Percentiles rank a stretch among this genome's conserved stretches.
Conservation (phyloP, 2,329 filamentous ascomycete genomes). For the Davidsoniella eucalypti region DNA sequence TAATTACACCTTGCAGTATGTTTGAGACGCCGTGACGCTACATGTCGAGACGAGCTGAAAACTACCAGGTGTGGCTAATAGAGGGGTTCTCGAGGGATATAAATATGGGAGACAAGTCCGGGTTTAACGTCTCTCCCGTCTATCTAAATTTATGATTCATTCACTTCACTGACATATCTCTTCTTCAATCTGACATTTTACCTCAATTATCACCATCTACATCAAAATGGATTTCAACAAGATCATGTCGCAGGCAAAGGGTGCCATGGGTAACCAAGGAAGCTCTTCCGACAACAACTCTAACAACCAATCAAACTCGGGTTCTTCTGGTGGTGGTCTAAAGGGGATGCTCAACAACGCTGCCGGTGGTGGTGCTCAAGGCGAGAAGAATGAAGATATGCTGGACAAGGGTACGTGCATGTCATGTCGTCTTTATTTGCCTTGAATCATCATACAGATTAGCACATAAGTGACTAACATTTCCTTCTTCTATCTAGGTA, state of each 20-base stretch:
- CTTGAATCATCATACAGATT: neutral
- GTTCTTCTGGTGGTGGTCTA: conserved; percentile 35
- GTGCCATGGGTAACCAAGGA: conserved; percentile 7
- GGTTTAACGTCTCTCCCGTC: no score
- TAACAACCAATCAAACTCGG: conserved; percentile 18
- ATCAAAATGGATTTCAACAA: conserved; percentile 12
- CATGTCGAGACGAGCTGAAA: conserved; percentile 3
- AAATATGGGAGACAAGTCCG: no score
- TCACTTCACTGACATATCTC: neutral
- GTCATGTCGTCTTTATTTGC: neutral
- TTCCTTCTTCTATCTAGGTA: conserved; percentile 28
- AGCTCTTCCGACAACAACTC: conserved; percentile 8
- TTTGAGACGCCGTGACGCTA: neutral
- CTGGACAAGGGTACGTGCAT: conserved; percentile 54
- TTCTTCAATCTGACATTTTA: neutral
- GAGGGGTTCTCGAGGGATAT: neutral
- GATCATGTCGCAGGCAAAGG: conserved; percentile 14
- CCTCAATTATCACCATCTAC: neutral
- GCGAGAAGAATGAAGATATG: conserved; percentile 69
- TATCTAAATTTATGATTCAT: neutral
- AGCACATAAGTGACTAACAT: neutral
- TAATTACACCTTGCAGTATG: neutral
- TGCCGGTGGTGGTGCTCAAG: conserved; percentile 55
- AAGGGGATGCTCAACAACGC: conserved; percentile 54
- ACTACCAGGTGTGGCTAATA: neutral